Evolutionary conservation across 2,329 filamentous ascomycete genomes (phyloP).

Genomic region (Cercospora beticola): DNA sequence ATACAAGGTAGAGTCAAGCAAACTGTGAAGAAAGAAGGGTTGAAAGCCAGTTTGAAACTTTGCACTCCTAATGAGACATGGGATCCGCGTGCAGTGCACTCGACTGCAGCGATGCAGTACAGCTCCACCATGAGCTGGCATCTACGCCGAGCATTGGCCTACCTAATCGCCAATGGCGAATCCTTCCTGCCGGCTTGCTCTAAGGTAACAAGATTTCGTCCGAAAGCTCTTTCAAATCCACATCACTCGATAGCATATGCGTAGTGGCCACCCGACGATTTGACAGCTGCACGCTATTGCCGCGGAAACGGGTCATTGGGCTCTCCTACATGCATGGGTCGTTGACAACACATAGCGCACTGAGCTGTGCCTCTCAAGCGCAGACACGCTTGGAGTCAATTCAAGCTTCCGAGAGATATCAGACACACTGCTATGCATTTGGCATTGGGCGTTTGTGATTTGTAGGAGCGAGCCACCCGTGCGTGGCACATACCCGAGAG

Average conservation of each 20-base stretch:
- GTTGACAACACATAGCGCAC: slow-evolving; percentile 13
- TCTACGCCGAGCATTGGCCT: neutral
- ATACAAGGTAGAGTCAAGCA: neutral
- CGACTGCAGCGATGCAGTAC: neutral
- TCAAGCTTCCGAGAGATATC: neutral
- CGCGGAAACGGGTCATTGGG: neutral
- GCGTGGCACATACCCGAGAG: neutral
- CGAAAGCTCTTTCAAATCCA: neutral
- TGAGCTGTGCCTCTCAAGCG: neutral
- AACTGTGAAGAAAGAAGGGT: neutral
- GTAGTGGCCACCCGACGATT: neutral
- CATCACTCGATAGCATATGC: neutral
- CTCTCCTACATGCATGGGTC: neutral
- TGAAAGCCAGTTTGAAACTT: neutral
- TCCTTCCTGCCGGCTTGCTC: neutral
- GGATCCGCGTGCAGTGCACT: neutral
- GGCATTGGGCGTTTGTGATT: neutral
- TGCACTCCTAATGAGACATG: neutral
- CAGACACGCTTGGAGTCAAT: neutral
- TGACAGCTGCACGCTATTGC: neutral
- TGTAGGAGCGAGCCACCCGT: neutral
- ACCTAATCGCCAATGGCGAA: neutral
- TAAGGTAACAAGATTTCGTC: neutral
- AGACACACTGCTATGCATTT: neutral
- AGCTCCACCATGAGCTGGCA: neutral